phyloP scores from a whole-genome alignment of 2,329 filamentous ascomycete species.

The Colletotrichum cuscutae region DNA sequence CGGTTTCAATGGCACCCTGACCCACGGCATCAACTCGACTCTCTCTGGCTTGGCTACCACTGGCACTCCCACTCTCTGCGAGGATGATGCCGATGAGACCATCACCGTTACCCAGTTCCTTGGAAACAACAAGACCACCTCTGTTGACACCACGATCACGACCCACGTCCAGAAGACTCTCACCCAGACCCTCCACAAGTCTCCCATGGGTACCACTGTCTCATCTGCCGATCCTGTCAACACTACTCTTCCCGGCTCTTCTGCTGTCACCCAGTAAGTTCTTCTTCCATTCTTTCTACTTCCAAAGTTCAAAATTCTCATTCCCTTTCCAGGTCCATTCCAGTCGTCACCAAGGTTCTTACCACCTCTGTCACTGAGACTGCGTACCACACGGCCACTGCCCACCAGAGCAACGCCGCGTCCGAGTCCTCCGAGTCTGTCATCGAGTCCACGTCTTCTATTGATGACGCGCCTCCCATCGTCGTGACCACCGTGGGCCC shows the following conservation, averaged over 20 bases:
- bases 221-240: conserved; percentile 25
- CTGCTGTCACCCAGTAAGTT: conserved; percentile 14
- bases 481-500: background rate
- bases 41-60: conserved; percentile 4
- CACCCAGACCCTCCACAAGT: conserved; percentile 20
- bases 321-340: background rate
- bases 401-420: background rate
- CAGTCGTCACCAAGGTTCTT: conserved; percentile 20
- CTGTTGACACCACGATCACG: conserved; percentile 12
- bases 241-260: conserved; percentile 4
- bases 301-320: background rate
- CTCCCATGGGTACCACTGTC: conserved; percentile 21
- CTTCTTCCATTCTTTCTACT: background rate
- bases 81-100: conserved; percentile 17
- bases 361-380: conserved; percentile 33
- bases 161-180: conserved; percentile 20
- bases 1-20: conserved; percentile 8
- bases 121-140: background rate
- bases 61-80: background rate
- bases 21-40: conserved; percentile 7
- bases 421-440: background rate
- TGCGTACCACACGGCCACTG: conserved; percentile 17
- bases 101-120: background rate
- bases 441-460: background rate
- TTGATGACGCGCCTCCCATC: background rate